Evolutionary conservation across 257 asterid genomes (phyloP), one percentile per base, ranked within the genome.

Genomic region (Solanum boliviense): DNA sequence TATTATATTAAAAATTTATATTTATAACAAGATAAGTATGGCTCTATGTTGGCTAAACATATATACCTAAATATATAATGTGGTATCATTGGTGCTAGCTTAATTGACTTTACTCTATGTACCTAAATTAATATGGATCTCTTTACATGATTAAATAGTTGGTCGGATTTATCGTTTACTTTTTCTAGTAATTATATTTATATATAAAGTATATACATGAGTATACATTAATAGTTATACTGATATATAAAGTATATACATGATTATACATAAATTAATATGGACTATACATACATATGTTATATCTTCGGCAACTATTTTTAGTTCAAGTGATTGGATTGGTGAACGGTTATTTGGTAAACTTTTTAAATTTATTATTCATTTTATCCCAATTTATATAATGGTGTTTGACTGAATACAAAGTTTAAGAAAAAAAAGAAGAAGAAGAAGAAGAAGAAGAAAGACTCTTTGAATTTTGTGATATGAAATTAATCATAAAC

Each of bases 21-120:
- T 89, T 89, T 86, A 75, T 88, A 87, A 91, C 87, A 91, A 88
- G 92, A 90, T 90, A 88, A 88, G 84, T 29, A 67, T 46, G 76
- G 87, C 39, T 60, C 88, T 67, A 86, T 68, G 72, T 67, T 68
- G 27, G 21, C 65, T 81, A 38, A 58, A 34, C 75, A 29, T 70
- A 34, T 21, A 5, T 10, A 72, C 13, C 31, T 21, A 9, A 74
- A 18, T 38, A 56, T 36, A 87, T 83, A 35, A 65, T 76, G 29
- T 32, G 46, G 88, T 67, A 86, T 56, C 27, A 85, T 85, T 90
- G 86, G 81, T 83, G 75, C 85, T 84, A 88, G 83, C 83, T 58
- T 21, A 75, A 90, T 86, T 83, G 89, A 78, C 88, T 48, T 58
- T 75, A 38, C 83, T 75, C 38, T 75, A 75, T 38, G 20, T 38